A percentile compares a stretch with the other conserved stretches of the same genome.
Evolutionary conservation across 805 yeast genomes (phyloP).

Genomic region (Kluyveromyces nonfermentans): DNA sequence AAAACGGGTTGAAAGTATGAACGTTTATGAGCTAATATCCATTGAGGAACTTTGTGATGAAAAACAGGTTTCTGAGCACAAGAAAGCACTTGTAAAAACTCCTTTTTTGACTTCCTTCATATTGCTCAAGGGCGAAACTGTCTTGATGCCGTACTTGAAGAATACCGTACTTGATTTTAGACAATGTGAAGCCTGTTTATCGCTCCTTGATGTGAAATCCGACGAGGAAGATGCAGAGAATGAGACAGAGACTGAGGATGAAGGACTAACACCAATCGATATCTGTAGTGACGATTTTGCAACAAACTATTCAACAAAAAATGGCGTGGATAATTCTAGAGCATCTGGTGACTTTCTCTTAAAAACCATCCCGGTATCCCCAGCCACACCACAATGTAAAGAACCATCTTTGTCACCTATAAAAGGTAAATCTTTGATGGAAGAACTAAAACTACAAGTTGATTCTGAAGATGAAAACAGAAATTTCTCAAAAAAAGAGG

Average conservation of each 20-base stretch:
- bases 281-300: conserved; percentile 15
- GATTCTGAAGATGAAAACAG: neutral
- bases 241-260: conserved; percentile 30
- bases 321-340: neutral
- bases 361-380: neutral
- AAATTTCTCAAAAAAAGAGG: conserved; percentile 6
- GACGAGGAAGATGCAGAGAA: conserved; percentile 41
- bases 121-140: conserved; percentile 51
- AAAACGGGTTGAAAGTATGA: conserved; percentile 10
- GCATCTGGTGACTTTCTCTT: neutral
- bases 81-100: conserved; percentile 13
- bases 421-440: neutral
- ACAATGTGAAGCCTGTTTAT: conserved; percentile 42
- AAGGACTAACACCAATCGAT: conserved; percentile 24
- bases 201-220: conserved; percentile 40
- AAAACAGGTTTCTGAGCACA: neutral
- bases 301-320: neutral
- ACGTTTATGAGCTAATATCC: conserved; percentile 19
- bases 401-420: neutral
- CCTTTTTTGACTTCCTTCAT: conserved; percentile 23
- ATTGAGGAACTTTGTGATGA: conserved; percentile 6
- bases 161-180: conserved; percentile 59
- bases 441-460: neutral
- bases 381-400: conserved; percentile 2
- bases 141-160: conserved; percentile 52